These are phyloP conservation scores for Tetrapisispora namnaoensis DNA, from an alignment of 805 yeast species.

Conservation along the genomic window DNA sequence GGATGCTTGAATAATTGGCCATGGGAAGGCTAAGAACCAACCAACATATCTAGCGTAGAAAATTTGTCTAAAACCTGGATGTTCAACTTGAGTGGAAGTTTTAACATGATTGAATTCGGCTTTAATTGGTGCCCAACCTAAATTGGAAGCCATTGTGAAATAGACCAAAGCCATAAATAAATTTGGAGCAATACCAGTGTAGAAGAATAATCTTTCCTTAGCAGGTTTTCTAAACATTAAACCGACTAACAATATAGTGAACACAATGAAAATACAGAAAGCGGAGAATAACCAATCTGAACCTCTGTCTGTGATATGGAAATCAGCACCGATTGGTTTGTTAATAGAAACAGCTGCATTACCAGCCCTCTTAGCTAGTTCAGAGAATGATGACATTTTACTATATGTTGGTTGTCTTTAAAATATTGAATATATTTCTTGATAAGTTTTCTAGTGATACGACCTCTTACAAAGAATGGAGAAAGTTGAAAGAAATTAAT, in stretches of 20 bases:
- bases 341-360: slow-evolving; percentile 38
- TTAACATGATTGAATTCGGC: slow-evolving; percentile 43
- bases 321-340: slow-evolving; percentile 38
- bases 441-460: background rate
- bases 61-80: slow-evolving; percentile 40
- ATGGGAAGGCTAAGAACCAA: slow-evolving; percentile 43
- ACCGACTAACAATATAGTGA: slow-evolving; percentile 24
- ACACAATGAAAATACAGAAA: slow-evolving; percentile 37
- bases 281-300: slow-evolving; percentile 65
- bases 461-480: too few species aligned
- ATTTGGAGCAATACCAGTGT: slow-evolving; percentile 36
- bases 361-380: slow-evolving; percentile 22
- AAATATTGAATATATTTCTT: background rate
- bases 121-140: slow-evolving; percentile 43
- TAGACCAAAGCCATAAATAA: slow-evolving; percentile 40
- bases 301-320: slow-evolving; percentile 49
- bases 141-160: slow-evolving; percentile 50
- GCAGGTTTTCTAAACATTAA: slow-evolving; percentile 25
- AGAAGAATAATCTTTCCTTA: slow-evolving; percentile 29
- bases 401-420: background rate
- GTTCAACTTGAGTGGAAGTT: slow-evolving; percentile 20
- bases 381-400: slow-evolving; percentile 7
- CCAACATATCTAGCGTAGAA: slow-evolving; percentile 50
- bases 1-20: slow-evolving; percentile 34
- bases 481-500: too few species aligned